Base-by-base conservation (phyloP, 495 filamentous ascomycete genomes). In the Penicillium canariense region DNA sequence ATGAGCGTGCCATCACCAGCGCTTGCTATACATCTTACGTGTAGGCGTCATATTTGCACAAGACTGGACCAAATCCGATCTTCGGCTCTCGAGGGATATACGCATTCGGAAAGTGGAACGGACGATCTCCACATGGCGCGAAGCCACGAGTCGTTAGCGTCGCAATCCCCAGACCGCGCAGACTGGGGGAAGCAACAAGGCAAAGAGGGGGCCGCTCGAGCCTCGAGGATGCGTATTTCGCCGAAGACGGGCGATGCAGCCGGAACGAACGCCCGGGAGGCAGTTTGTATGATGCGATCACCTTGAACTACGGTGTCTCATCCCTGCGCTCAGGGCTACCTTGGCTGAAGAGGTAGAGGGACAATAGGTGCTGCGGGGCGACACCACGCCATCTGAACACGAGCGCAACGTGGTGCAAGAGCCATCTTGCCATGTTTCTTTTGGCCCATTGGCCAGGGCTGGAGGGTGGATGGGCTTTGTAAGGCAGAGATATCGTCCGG, bases 81-180 rank as follows among this genome's bases (percentile, higher is more conserved):
- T 20, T 22, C 27, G 23, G 30, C 22, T 7, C 8, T n/a, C 22
- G 18, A 54, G 34, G 23, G 35, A 34, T 58, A 4, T 17, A 20
- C 50, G 28, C 25, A 48, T 53, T 30, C 20, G 47, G 39, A 5
- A 9, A 40, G 14, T 20, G 38, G 3, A 34, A 23, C 11, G 9
- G 35, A 15, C 39, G 59, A 62, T 62, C 59, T 51, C 59, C 59
- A 62, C 55, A 62, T 59, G 59, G 56, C 26, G 14, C 22, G 17
- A 36, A 44, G 55, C 59, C 59, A 59, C 55, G 48, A 55, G 56
- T n/a, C 3, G n/a, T 42, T 44, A 38, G 48, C 39, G 50, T 34
- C 54, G 40, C 34, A 58, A 54, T 38, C 55, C 25, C 31, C 27
- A 30, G 44, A 49, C 14, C 46, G 12, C n/a, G 31, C 14, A 35